These are phyloP conservation scores for Lepidium africanum DNA, from an alignment of 345 rosid genomes.

Conservation along the genomic window DNA sequence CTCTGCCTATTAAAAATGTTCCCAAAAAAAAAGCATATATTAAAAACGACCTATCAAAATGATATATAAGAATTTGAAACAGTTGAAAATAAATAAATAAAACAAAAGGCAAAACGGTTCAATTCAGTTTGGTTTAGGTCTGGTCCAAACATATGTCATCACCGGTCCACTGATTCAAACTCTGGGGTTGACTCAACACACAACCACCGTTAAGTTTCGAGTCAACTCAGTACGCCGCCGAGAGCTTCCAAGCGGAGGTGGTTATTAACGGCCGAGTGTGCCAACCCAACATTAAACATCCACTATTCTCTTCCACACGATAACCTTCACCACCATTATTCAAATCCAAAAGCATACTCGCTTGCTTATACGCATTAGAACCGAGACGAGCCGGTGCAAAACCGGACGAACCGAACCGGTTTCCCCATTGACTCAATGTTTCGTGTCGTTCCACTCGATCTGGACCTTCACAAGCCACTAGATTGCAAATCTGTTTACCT, in stretches of 20 bases:
- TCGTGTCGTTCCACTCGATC: slow-evolving; percentile 86
- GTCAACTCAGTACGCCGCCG: slow-evolving; percentile 27
- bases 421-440: slow-evolving; percentile 54
- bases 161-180: slow-evolving; percentile 25
- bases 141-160: slow-evolving; percentile 31
- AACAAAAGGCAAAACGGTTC: slow-evolving; percentile 21
- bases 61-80: slow-evolving; percentile 14
- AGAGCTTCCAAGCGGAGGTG: slow-evolving; percentile 75
- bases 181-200: neutral
- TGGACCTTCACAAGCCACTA: slow-evolving; percentile 70
- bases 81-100: neutral
- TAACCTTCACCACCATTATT: slow-evolving; percentile 81
- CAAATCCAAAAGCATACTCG: slow-evolving; percentile 63
- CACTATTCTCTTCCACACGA: slow-evolving; percentile 73
- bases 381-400: slow-evolving; percentile 66
- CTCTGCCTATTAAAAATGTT: slow-evolving; percentile 3
- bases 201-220: neutral
- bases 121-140: slow-evolving; percentile 20
- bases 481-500: slow-evolving; percentile 81
- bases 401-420: slow-evolving; percentile 54
- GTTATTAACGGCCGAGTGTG: slow-evolving; percentile 76
- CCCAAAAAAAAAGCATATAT: neutral
- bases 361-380: slow-evolving; percentile 84
- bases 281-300: slow-evolving; percentile 86
- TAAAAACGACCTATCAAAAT: slow-evolving; percentile 13